Conservation (phyloP, 1,284 basidiomycete species). For the Amylostereum areolatum region DNA sequence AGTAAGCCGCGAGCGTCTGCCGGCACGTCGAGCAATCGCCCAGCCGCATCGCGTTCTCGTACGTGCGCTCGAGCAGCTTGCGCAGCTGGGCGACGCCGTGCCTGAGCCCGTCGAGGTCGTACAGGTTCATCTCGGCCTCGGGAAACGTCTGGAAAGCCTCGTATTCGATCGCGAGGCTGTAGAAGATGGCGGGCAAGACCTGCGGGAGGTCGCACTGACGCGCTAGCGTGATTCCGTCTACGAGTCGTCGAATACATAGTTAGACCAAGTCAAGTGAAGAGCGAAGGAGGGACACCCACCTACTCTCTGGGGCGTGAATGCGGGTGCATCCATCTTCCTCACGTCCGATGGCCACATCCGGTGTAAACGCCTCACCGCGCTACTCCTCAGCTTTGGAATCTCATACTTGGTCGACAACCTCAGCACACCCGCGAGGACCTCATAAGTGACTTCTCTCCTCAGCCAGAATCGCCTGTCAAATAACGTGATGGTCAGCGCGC, state of each 20-base stretch:
- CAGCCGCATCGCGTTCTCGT: neutral
- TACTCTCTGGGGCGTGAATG: slow-evolving; percentile 4
- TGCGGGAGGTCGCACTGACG: slow-evolving; percentile 9
- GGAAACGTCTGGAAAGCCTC: neutral
- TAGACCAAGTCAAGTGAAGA: neutral
- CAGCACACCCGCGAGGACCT: slow-evolving; percentile 5
- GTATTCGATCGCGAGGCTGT: slow-evolving; percentile 7
- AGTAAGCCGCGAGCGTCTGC: neutral
- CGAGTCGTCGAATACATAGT: neutral
- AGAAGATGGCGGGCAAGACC: slow-evolving; percentile 9
- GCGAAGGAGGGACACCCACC: slow-evolving; percentile 1
- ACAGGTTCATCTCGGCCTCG: neutral
- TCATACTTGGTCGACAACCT: slow-evolving; percentile 9
- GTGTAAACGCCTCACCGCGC: slow-evolving; percentile 2
- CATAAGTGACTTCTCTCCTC: slow-evolving; percentile 4
- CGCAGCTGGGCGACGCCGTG: neutral
- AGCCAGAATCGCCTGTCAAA: slow-evolving; percentile 5
- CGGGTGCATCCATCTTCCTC: slow-evolving; percentile 1
- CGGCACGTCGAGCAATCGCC: neutral
- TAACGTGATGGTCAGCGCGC: neutral
- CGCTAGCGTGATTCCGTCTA: slow-evolving; percentile 7
- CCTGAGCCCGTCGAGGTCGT: neutral
- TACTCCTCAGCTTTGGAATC: neutral
- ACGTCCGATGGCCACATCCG: slow-evolving; percentile 3
- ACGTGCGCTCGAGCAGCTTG: neutral